phyloP scores from a whole-genome alignment of 2,329 filamentous ascomycete genomes.

The Cladosporium sp. region DNA sequence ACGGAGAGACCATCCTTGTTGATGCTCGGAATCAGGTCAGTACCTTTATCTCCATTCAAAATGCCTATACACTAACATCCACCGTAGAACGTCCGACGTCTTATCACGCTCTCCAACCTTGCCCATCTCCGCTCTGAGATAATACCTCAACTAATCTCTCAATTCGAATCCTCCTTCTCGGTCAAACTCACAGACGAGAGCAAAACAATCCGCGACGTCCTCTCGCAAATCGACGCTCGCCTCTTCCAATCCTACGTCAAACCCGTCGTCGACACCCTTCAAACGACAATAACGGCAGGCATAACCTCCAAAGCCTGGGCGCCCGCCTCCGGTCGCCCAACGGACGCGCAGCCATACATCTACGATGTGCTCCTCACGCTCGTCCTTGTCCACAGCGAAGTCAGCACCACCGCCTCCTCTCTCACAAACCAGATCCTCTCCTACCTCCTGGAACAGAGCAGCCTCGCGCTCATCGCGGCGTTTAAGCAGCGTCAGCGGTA shows the following conservation, averaged over 20 bases:
- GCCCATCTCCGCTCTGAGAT: slow-evolving; percentile 75
- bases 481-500: slow-evolving; percentile 66
- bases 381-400: slow-evolving; percentile 76
- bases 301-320: slow-evolving; percentile 70
- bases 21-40: slow-evolving; percentile 52
- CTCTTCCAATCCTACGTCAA: slow-evolving; percentile 91
- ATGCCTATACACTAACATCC: not conserved
- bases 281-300: slow-evolving; percentile 66
- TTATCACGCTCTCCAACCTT: slow-evolving; percentile 90
- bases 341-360: slow-evolving; percentile 79
- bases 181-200: slow-evolving; percentile 92
- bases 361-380: slow-evolving; percentile 81
- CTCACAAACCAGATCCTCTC: slow-evolving; percentile 79
- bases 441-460: slow-evolving; percentile 79
- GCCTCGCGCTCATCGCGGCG: slow-evolving; percentile 72
- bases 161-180: slow-evolving; percentile 91
- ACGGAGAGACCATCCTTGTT: slow-evolving; percentile 6
- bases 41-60: slow-evolving; percentile 4
- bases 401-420: slow-evolving; percentile 54
- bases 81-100: slow-evolving; percentile 63
- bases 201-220: slow-evolving; percentile 85
- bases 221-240: slow-evolving; percentile 82
- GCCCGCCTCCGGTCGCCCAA: slow-evolving; percentile 55
- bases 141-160: slow-evolving; percentile 81
- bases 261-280: slow-evolving; percentile 65